These are phyloP conservation scores for Coemansia sp. DNA, from an alignment of 192 early-diverging fungal genomes.

Conservation along the genomic window DNA sequence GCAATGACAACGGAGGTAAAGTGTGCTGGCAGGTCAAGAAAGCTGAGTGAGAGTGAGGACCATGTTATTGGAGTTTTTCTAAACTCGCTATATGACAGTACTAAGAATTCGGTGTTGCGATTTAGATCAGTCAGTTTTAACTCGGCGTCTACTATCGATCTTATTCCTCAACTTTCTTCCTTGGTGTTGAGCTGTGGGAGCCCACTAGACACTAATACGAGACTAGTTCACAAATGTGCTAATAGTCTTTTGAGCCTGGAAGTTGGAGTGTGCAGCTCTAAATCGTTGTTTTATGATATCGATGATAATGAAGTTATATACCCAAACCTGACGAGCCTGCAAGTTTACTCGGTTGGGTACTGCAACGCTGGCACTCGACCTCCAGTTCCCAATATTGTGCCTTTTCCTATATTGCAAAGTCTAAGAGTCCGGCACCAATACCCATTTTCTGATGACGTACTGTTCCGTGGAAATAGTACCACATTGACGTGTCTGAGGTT, in stretches of 20 bases:
- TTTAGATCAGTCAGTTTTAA: neutral
- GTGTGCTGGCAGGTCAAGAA: neutral
- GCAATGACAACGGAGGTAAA: neutral
- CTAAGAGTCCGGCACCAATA: neutral
- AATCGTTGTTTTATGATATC: neutral
- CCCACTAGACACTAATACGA: no score
- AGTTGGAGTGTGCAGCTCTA: neutral
- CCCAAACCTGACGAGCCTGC: conserved; percentile 4
- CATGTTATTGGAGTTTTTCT: no score
- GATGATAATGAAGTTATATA: neutral
- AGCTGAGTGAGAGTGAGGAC: no score
- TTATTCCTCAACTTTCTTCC: no score
- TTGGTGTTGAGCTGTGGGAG: no score
- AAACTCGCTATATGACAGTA: neutral
- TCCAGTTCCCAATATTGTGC: neutral
- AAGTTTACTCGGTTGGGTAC: neutral
- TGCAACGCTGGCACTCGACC: neutral
- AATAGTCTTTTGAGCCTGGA: neutral
- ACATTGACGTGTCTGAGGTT: no score
- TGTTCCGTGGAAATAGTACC: no score
- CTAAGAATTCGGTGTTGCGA: neutral
- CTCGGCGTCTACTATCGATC: neutral
- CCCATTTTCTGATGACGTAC: conserved; percentile 13
- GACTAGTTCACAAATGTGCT: no score
- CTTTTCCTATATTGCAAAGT: neutral